These are phyloP conservation scores for Aspergillus brasiliensis DNA, from an alignment of 2,329 filamentous ascomycete species.

Conservation along the genomic window DNA sequence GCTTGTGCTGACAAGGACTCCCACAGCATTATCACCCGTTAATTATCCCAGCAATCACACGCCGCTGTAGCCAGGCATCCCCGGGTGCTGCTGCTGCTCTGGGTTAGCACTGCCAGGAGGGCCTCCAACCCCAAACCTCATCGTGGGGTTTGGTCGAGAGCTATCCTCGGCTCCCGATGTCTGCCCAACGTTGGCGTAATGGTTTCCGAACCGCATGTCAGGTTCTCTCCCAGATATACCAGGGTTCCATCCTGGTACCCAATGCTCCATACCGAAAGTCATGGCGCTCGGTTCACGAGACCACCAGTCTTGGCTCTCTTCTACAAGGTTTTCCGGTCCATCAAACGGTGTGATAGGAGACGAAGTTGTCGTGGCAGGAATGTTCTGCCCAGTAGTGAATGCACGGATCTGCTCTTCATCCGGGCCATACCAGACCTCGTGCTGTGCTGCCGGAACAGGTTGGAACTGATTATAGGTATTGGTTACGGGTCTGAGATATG, in stretches of 20 bases:
- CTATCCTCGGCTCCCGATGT: slow-evolving; percentile 11
- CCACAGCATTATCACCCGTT: background rate
- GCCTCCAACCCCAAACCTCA: slow-evolving; percentile 6
- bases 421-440: slow-evolving; percentile 38
- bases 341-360: slow-evolving; percentile 58
- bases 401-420: slow-evolving; percentile 24
- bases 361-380: slow-evolving; percentile 43
- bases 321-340: slow-evolving; percentile 61
- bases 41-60: slow-evolving; percentile 12
- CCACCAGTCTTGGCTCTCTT: slow-evolving; percentile 67
- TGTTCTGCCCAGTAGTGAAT: slow-evolving; percentile 25
- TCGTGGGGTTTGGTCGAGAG: slow-evolving; percentile 10
- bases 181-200: slow-evolving; percentile 12
- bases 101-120: background rate
- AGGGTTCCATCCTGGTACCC: slow-evolving; percentile 44
- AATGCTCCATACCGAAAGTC: slow-evolving; percentile 64
- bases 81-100: slow-evolving; percentile 9
- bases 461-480: slow-evolving; percentile 23
- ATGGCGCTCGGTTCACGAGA: slow-evolving; percentile 63
- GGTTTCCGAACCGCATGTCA: slow-evolving; percentile 16
- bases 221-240: slow-evolving; percentile 18
- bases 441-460: slow-evolving; percentile 27
- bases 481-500: slow-evolving; percentile 33
- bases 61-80: slow-evolving; percentile 10
- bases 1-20: background rate